Evolutionary conservation across 2,329 filamentous ascomycete species (phyloP).

Genomic region (Paracorniculantispora psalliotae): DNA sequence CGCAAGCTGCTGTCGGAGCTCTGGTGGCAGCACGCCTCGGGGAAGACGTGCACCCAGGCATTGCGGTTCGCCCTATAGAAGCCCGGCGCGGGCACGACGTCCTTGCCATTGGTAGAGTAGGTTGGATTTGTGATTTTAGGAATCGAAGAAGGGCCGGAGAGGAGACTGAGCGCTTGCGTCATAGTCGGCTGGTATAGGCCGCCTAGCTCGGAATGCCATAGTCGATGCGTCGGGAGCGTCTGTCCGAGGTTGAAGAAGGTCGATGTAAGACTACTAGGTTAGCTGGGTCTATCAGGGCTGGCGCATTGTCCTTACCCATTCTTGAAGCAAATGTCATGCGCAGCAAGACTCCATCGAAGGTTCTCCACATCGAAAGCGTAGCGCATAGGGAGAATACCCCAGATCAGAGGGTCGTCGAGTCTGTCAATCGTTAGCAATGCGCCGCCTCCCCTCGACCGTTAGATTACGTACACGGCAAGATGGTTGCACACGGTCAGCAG

Average conservation of each 20-base stretch:
- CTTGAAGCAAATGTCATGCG: constrained; percentile 92
- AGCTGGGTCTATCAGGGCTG: not conserved
- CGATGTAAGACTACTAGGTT: constrained; percentile 51
- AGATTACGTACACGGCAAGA: constrained; percentile 33
- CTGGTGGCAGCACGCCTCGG: constrained; percentile 92
- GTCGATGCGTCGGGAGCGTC: constrained; percentile 82
- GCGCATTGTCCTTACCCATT: constrained; percentile 55
- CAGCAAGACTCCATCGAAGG: constrained; percentile 83
- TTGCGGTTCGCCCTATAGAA: constrained; percentile 64
- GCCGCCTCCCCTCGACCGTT: not conserved
- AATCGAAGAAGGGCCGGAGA: constrained; percentile 53
- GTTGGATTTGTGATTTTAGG: constrained; percentile 44
- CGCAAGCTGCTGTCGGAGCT: constrained; percentile 72
- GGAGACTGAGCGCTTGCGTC: constrained; percentile 75
- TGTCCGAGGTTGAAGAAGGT: constrained; percentile 87
- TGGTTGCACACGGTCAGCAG: constrained; percentile 65
- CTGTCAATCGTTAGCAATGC: constrained; percentile 41
- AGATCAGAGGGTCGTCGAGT: constrained; percentile 89
- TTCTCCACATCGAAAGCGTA: constrained; percentile 70
- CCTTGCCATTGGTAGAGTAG: constrained; percentile 62
- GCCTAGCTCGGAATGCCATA: constrained; percentile 70
- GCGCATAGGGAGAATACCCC: constrained; percentile 77
- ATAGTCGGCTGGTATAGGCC: constrained; percentile 89
- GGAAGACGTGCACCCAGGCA: constrained; percentile 92
- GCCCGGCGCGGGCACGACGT: constrained; percentile 66